These are phyloP conservation scores for Stentor coeruleus DNA, from an alignment of 73 alveolate genomes.

Conservation along the genomic window DNA sequence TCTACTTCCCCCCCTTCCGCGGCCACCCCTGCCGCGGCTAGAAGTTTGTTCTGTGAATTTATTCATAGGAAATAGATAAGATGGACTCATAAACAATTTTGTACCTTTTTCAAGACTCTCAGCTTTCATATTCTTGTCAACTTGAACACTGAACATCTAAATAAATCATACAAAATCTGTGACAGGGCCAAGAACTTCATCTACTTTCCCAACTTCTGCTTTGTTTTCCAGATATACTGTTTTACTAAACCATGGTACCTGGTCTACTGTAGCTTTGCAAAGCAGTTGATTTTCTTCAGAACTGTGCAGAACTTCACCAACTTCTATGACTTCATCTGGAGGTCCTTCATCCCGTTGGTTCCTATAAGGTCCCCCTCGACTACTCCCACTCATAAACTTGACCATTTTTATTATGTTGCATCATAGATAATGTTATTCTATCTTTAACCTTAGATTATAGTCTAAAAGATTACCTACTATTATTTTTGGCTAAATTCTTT, in stretches of 20 bases:
- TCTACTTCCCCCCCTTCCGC: conserved; percentile 24
- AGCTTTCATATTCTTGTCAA: conserved; percentile 4
- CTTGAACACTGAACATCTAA: conserved; percentile 26
- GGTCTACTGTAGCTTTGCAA: conserved; percentile 20
- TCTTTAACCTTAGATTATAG: no score
- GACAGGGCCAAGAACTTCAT: conserved; percentile 25
- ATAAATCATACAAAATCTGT: conserved; percentile 17
- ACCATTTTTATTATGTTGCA: not conserved
- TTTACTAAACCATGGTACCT: conserved; percentile 25
- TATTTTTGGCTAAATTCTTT: no score
- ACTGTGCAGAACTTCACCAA: conserved; percentile 13
- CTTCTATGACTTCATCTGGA: conserved; percentile 20
- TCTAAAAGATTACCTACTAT: no score
- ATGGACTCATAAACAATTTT: conserved; percentile 18
- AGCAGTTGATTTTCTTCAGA: conserved; percentile 26
- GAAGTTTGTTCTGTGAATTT: conserved; percentile 19
- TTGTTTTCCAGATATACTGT: conserved; percentile 26
- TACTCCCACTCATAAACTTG: not conserved
- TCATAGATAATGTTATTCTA: no score
- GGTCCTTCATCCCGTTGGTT: conserved; percentile 25
- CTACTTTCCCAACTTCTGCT: conserved; percentile 31
- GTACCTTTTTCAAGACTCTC: conserved; percentile 30
- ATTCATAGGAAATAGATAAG: conserved; percentile 2
- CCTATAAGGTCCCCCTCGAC: conserved; percentile 17
- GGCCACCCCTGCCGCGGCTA: not conserved